These are phyloP conservation scores for Miscanthus lutarioriparius DNA, from an alignment of 176 grass and related monocot genomes.

Conservation along the genomic window DNA sequence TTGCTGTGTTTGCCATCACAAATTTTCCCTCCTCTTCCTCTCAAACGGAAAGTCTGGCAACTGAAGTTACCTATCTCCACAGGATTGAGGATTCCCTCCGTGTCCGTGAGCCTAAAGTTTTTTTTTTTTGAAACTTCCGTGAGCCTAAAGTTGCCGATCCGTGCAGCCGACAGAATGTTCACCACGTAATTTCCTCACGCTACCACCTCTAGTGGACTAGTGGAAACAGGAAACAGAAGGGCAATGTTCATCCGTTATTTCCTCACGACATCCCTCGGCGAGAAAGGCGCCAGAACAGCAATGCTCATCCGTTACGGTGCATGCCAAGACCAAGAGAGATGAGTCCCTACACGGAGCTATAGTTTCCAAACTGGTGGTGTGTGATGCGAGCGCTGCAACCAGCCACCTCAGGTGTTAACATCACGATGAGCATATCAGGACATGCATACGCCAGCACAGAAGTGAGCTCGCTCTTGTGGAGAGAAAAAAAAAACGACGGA, in stretches of 20 bases:
- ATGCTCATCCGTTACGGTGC: conserved; percentile 8
- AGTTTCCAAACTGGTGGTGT: background rate
- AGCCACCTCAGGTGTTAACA: background rate
- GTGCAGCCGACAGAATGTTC: background rate
- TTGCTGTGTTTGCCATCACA: background rate
- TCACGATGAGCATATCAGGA: background rate
- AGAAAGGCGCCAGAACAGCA: background rate
- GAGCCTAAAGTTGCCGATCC: conserved; percentile 21
- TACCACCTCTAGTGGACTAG: background rate
- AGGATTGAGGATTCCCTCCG: background rate
- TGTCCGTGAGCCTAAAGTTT: conserved; percentile 22
- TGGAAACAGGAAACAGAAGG: background rate
- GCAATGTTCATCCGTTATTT: background rate
- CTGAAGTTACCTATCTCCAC: conserved; percentile 13
- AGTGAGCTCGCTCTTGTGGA: background rate
- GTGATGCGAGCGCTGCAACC: background rate
- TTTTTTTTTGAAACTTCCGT: too few species aligned
- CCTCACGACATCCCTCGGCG: too few species aligned
- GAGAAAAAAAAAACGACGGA: conserved; percentile 12
- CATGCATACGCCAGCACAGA: background rate
- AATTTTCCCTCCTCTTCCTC: background rate
- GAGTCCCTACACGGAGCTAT: background rate
- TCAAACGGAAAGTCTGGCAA: background rate
- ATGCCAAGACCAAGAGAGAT: background rate
- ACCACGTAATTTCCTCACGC: background rate